Evolutionary conservation across 1,139 yeast genomes (phyloP).

Genomic region (Hemisphaericaspora xylofermentans): DNA sequence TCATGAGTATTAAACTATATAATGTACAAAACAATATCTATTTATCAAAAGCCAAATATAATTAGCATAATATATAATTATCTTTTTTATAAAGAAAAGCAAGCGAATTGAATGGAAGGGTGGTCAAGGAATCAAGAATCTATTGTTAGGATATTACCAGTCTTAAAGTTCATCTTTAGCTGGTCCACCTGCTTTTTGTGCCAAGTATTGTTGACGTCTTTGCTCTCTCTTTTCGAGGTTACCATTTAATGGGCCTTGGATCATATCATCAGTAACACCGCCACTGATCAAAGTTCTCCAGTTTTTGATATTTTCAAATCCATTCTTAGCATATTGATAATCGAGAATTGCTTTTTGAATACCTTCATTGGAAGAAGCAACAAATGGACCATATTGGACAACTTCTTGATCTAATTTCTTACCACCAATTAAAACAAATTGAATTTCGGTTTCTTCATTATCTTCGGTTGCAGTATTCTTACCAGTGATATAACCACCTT

Average conservation of each 20-base stretch:
- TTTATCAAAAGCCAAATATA: not conserved
- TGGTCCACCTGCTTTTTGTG: constrained; percentile 8
- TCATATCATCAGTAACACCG: constrained; percentile 54
- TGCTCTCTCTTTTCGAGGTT: constrained; percentile 33
- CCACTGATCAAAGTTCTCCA: constrained; percentile 70
- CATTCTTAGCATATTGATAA: constrained; percentile 66
- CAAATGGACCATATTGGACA: constrained; percentile 91
- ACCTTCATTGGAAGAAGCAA: constrained; percentile 61
- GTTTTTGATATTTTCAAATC: constrained; percentile 66
- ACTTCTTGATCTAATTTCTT: constrained; percentile 71
- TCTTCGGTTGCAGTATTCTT: constrained; percentile 38
- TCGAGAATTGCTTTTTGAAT: constrained; percentile 69
- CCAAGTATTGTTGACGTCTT: constrained; percentile 27
- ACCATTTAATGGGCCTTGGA: constrained; percentile 40
- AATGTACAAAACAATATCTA: not conserved
- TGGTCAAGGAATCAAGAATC: too few relatives aligned
- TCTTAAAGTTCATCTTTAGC: constrained; percentile 14
- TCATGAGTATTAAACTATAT: too few relatives aligned
- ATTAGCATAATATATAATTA: not conserved
- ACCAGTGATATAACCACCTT: constrained; percentile 60
- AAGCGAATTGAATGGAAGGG: too few relatives aligned
- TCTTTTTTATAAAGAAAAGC: too few relatives aligned
- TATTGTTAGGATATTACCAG: too few relatives aligned
- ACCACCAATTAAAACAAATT: constrained; percentile 76
- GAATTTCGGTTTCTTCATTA: constrained; percentile 31